Evolutionary conservation across 2,329 filamentous ascomycete genomes (phyloP).

Genomic region (Fusarium tuaranense): DNA sequence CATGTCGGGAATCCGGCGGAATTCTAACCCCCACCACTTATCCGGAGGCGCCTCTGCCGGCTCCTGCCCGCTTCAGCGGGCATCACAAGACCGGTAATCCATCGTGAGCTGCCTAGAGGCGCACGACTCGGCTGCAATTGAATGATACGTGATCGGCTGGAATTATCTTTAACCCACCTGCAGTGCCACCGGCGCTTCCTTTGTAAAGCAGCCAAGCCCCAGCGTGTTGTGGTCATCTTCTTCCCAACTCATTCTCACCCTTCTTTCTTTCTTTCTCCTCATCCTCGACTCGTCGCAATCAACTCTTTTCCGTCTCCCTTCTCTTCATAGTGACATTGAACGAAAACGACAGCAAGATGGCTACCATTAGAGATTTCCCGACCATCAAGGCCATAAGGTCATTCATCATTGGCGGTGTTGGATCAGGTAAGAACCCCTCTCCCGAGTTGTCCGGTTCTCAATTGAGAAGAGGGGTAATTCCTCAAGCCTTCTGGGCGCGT

Average conservation of each 20-base stretch:
- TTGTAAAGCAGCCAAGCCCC: constrained; percentile 37
- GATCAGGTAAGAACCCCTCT: constrained; percentile 43
- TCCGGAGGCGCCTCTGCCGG: constrained; percentile 22
- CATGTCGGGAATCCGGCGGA: constrained; percentile 29
- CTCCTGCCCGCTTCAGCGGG: constrained; percentile 7
- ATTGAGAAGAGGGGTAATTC: background rate
- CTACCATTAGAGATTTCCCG: constrained; percentile 70
- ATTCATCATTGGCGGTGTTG: constrained; percentile 68
- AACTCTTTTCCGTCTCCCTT: background rate
- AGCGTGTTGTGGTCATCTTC: constrained; percentile 9
- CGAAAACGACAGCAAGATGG: constrained; percentile 50
- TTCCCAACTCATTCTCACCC: constrained; percentile 3
- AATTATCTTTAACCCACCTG: constrained; percentile 28
- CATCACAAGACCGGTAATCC: constrained; percentile 27
- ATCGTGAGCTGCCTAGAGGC: constrained; percentile 5
- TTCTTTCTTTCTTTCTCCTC: background rate
- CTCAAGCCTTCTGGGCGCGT: background rate
- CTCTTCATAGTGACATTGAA: constrained; percentile 1
- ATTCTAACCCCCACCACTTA: constrained; percentile 11
- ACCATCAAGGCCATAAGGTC: constrained; percentile 81
- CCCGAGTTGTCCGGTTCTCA: background rate
- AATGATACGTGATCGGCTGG: constrained; percentile 23
- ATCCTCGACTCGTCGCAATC: background rate
- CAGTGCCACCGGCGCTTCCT: constrained; percentile 22
- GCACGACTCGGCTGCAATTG: background rate